A percentile compares a stretch with the other conserved stretches of the same genome.
Evolutionary conservation across 192 early-diverging fungal species (phyloP).

Genomic region (Coemansia guatemalensis): DNA sequence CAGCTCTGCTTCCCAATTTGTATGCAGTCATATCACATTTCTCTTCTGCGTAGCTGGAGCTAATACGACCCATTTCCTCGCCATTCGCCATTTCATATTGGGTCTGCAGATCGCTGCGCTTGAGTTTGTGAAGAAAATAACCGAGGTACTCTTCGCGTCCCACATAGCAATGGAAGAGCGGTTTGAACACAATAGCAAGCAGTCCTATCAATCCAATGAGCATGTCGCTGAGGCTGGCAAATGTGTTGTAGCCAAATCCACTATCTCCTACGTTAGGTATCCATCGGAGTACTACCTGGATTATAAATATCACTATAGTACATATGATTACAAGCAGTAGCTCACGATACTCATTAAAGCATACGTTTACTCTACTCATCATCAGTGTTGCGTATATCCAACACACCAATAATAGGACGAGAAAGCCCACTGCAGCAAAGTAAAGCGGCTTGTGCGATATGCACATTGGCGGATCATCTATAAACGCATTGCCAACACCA

Average conservation of each 20-base stretch:
- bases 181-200: conserved; percentile 16
- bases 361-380: conserved; percentile 27
- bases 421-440: conserved; percentile 29
- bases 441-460: conserved; percentile 31
- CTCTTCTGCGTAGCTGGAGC: conserved; percentile 8
- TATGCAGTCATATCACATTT: neutral
- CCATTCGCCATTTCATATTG: conserved; percentile 49
- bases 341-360: conserved; percentile 43
- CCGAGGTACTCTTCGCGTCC: conserved; percentile 25
- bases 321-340: conserved; percentile 21
- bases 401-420: conserved; percentile 13
- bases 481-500: conserved; percentile 13
- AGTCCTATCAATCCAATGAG: conserved; percentile 30
- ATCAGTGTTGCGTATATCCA: conserved; percentile 28
- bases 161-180: conserved; percentile 22
- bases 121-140: conserved; percentile 29
- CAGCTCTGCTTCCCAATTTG: conserved; percentile 10
- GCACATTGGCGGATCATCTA: conserved; percentile 21
- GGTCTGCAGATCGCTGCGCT: conserved; percentile 16
- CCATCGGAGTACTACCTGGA: conserved; percentile 45
- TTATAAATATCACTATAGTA: conserved; percentile 14
- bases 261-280: conserved; percentile 25
- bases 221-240: conserved; percentile 35
- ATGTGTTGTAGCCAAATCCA: conserved; percentile 33
- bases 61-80: conserved; percentile 12